Evolutionary conservation across 768 basidiomycete genomes (phyloP), one percentile per base, ranked within the genome.

Genomic region (Hirschioporus abietinus): DNA sequence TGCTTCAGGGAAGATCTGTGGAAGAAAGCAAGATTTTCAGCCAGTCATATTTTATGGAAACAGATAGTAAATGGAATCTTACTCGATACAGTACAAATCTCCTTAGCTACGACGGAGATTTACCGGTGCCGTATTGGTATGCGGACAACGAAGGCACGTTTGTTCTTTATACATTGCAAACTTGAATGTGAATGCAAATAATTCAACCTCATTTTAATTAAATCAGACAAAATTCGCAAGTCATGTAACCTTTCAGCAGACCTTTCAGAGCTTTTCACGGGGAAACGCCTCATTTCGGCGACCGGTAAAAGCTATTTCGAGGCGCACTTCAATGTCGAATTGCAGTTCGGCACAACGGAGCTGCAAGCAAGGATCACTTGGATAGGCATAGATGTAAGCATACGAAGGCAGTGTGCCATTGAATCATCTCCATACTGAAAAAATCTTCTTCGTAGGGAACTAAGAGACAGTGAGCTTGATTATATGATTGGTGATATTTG

Each of bases 271-370:
- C 60, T 61, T 18, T 34, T 34, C 20, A 6, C 60, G 2, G 30
- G 25, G 9, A 6, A 25, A 9, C 12, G 3, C 3, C 5, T 12
- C 24, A 25, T 34, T 12, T 34, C 60, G 3, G 1, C 60, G 9
- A 24, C 60, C 1, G 30, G 30, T 15, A 34, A 18, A 24, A 25
- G 15, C 12, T 61, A 61, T 61, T 24, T 25, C 9, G 5, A 15
- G 23, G 60, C 30, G 3, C 25, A 61, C 20, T 61, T 61, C 23
- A 34, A 24, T 3, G 23, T 61, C 9, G 60, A 61, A 24, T 8
- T 61, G 24, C 10, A 61, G 12, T 61, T 61, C 60, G 60, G 60
- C 30, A 25, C 30, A 34, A 61, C 60, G 24, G 60, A 61, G 20
- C 20, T 25, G 15, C 25, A 61, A 18, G 60, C 60, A 25, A 61